A percentile compares a stretch with the other conserved stretches of the same genome.
Evolutionary conservation across 2,329 filamentous ascomycete genomes (phyloP).

Genomic region (Emmonsia crescens): DNA sequence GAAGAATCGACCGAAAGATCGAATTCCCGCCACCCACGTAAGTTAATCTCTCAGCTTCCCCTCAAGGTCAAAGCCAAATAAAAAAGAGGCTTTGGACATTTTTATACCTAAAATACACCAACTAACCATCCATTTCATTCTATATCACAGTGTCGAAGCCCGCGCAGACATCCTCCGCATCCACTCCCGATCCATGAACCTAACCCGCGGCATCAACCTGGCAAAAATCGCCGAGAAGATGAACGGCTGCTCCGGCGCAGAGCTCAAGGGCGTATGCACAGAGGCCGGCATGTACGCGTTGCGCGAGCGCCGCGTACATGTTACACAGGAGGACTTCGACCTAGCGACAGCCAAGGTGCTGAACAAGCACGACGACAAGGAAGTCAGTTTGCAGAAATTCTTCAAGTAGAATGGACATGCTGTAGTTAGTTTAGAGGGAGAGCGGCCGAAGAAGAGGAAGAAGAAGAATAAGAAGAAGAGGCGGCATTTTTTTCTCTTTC

Average conservation of each 20-base stretch:
- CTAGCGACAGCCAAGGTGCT: conserved; percentile 97
- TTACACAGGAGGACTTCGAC: conserved; percentile 98
- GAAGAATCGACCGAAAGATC: conserved; percentile 96
- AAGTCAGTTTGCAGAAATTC: conserved; percentile 78
- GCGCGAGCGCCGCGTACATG: conserved; percentile 88
- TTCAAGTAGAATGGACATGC: conserved; percentile 50
- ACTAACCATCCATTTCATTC: conserved; percentile 9
- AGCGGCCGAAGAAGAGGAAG: not conserved
- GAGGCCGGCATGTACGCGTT: conserved; percentile 98
- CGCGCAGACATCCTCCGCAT: conserved; percentile 96
- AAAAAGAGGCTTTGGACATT: no score
- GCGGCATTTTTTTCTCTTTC: not conserved
- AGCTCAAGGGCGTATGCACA: conserved; percentile 97
- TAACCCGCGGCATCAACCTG: conserved; percentile 93
- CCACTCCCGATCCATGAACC: conserved; percentile 95
- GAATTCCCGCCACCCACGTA: conserved; percentile 90
- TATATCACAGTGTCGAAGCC: conserved; percentile 58
- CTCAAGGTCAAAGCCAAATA: no score
- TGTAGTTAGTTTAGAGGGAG: not conserved
- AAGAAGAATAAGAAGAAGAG: not conserved
- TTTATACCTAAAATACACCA: not conserved
- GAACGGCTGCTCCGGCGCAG: conserved; percentile 96
- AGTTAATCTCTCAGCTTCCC: conserved; percentile 21
- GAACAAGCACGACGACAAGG: conserved; percentile 99
- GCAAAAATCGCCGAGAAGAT: conserved; percentile 99